A percentile compares a stretch with the other conserved stretches of the same genome.
phyloP scores from a whole-genome alignment of 257 asterid genomes.

The Verbena officinalis region DNA sequence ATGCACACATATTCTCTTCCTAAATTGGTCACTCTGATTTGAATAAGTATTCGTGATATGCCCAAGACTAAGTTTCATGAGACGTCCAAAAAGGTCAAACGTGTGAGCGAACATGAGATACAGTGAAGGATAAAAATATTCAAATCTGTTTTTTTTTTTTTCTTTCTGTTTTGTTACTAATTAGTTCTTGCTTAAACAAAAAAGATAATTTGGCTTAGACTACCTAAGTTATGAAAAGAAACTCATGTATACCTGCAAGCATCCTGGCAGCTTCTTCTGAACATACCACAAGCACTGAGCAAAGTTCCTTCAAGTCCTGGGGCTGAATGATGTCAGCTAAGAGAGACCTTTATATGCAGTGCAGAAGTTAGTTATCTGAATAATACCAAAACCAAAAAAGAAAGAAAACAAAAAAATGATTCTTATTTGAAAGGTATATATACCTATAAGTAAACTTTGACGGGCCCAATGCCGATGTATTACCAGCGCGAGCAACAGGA shows the following conservation, averaged over 20 bases:
- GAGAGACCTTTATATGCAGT: slow-evolving; percentile 67
- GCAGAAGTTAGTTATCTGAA: slow-evolving; percentile 45
- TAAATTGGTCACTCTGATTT: background rate
- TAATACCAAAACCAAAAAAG: no score
- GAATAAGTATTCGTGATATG: background rate
- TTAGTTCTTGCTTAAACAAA: background rate
- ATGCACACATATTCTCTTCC: background rate
- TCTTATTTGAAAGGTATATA: slow-evolving; percentile 20
- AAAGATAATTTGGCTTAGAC: background rate
- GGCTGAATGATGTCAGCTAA: slow-evolving; percentile 95
- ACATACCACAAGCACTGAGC: slow-evolving; percentile 91
- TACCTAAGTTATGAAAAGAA: slow-evolving; percentile 5
- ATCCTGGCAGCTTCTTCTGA: slow-evolving; percentile 86
- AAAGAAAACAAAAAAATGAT: slow-evolving; percentile 17
- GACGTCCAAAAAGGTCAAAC: background rate
- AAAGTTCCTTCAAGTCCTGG: slow-evolving; percentile 91
- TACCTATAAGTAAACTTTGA: slow-evolving; percentile 94
- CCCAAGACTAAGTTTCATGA: background rate
- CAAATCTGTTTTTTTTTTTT: no score
- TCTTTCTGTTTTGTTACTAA: background rate
- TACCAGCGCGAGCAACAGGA: slow-evolving; percentile 61
- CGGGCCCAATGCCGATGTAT: slow-evolving; percentile 62
- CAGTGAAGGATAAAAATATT: background rate
- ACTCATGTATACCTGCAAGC: slow-evolving; percentile 71
- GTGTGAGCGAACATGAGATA: background rate